Base-by-base conservation (phyloP, 805 yeast species). In the Barnettozyma populi region DNA sequence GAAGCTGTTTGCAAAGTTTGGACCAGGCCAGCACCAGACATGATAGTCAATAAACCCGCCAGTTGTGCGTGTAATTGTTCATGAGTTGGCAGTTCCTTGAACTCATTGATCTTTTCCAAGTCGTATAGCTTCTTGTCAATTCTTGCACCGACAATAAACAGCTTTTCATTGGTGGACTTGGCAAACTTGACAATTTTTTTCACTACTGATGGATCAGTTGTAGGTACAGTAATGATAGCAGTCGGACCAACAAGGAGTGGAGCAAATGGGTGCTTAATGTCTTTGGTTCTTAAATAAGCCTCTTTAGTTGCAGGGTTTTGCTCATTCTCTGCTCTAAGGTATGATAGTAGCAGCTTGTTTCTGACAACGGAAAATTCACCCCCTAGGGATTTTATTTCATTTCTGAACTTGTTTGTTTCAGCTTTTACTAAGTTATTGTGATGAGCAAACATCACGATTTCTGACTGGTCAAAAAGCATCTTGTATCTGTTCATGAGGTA, bases 1-100 rank as follows among this genome's bases (percentile, higher is more conserved):
- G 86, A 68, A n/a, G 87, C 72, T 18, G 84, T 64, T 67, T 85
- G 84, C 61, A 92, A 75, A 16, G 96, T 87, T 68, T 78, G 79
- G 11, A 86, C 95, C 62, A 92, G 75, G 10, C 95, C 95, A 40
- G 88, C 90, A 61, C 97, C 98, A 49, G 96, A 87, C 53, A 87
- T 73, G 48, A 85, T 69, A n/a, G 90, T 82, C 61, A 92, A 78
- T 47, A 88, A 72, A 10, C 96, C 96, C 11, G 85, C 84, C 56
- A 94, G 77, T 74, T 90, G 86, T 9, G 86, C 80, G 49, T 87
- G 94, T 56, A 92, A 70, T 55, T 82, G 81, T 39, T 77, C 80
- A 61, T 82, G 72, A 5, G 81, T 67, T 38, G 96, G 94, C 60
- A 94, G 75, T 34, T 76, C 79, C 70, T 88, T 86, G 72, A 87